Percentiles rank a stretch among this genome's conserved stretches.
Conservation (phyloP, 2,329 filamentous ascomycete species). For the Paecilomyces fulvus region DNA sequence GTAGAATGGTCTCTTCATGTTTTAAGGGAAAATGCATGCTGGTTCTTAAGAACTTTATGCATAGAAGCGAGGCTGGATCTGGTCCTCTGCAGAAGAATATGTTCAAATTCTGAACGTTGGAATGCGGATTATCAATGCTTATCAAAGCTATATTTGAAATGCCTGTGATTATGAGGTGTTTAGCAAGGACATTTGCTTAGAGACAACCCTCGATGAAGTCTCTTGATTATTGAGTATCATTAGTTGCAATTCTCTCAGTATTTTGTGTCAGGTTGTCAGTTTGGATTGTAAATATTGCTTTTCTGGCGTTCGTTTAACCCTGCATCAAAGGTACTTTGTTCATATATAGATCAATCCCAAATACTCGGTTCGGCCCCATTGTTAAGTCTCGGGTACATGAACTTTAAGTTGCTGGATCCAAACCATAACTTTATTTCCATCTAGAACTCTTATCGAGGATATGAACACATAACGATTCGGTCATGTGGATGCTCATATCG, state of each 20-base stretch:
- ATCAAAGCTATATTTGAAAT: background rate
- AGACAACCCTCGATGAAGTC: background rate
- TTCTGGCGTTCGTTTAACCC: background rate
- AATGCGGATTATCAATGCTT: background rate
- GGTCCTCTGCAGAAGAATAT: background rate
- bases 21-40: too few relatives aligned
- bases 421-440: background rate
- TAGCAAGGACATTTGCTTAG: background rate
- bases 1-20: background rate
- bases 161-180: background rate
- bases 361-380: background rate
- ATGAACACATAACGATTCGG: too few relatives aligned
- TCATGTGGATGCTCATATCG: too few relatives aligned
- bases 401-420: background rate
- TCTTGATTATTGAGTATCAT: background rate
- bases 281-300: background rate
- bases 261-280: background rate
- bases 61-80: too few relatives aligned
- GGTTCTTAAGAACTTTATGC: too few relatives aligned
- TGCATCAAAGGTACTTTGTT: background rate
- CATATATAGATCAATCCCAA: background rate
- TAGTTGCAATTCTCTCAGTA: background rate
- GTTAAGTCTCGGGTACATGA: background rate
- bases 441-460: background rate
- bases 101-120: background rate